Evolutionary conservation across 805 yeast species (phyloP), one percentile per base, ranked within the genome.

Genomic region (Phaffomyces thermotolerans): DNA sequence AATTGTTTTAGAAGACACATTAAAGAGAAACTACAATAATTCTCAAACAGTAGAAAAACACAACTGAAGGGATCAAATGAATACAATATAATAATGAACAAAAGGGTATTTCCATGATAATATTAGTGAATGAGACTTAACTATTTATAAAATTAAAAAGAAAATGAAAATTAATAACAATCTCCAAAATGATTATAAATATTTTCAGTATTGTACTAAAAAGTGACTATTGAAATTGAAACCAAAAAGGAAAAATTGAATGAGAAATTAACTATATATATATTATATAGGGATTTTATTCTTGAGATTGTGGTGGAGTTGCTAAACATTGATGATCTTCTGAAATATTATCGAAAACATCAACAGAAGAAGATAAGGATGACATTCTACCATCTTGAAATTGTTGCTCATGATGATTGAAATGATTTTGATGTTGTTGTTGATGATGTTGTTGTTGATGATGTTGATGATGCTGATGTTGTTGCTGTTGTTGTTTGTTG

Each of bases 21-120:
- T n/a, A n/a, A n/a, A n/a, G n/a, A 27, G 29, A 27, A 27, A 27
- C 13, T 27, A 6, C 29, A 27, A 10, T 13, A 27, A 9, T 20
- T 9, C 8, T 27, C 6, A 27, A 27, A 27, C 29, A 27, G 22
- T 20, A 20, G 22, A 42, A 18, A 39, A 18, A 24, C 25, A 40
- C 37, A 46, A 58, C 34, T 30, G 8, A 14, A 56, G 57, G 22
- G 5, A 22, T 50, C 40, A 20, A 39, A 14, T 27, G 4, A 10
- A 27, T 12, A 27, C 14, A 27, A 5, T 20, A 20, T 9, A 6
- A 27, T 27, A 12, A 27, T 10, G 5, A 27, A 32, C 8, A 32
- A 17, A 32, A 32, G 34, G 27, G 39, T 37, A 34, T 22, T 24
- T 37, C 22, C 27, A 35, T 8, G 39, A 32, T 24, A 35, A 38